Evolutionary conservation across 441 rosid genomes (phyloP).

Genomic region (Capsella rubella): DNA sequence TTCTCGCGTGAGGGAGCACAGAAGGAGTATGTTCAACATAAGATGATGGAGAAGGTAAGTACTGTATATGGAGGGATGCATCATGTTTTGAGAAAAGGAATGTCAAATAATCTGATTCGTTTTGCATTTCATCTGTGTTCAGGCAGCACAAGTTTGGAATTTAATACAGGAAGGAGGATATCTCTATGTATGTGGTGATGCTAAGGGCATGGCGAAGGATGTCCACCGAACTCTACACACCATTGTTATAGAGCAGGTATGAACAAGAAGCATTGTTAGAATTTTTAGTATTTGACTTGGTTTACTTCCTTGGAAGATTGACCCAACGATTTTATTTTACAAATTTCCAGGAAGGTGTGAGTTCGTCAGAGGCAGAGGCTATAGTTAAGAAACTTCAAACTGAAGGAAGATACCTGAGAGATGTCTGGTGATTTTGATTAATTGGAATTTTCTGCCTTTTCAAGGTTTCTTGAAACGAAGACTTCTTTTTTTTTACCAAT

Average conservation of each 20-base stretch:
- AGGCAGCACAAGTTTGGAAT: slow-evolving; percentile 65
- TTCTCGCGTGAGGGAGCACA: slow-evolving; percentile 76
- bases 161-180: slow-evolving; percentile 59
- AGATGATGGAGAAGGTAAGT: slow-evolving; percentile 62
- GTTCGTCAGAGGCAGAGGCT: slow-evolving; percentile 62
- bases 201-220: slow-evolving; percentile 78
- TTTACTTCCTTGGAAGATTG: not conserved
- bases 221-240: slow-evolving; percentile 74
- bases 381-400: slow-evolving; percentile 69
- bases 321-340: not conserved
- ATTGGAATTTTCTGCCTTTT: slow-evolving; percentile 27
- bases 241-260: slow-evolving; percentile 69
- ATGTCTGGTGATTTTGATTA: slow-evolving; percentile 62
- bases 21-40: slow-evolving; percentile 80
- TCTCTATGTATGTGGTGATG: slow-evolving; percentile 76
- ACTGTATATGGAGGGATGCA: not conserved
- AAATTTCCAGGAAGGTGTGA: slow-evolving; percentile 52
- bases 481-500: not conserved
- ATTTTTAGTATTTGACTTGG: slow-evolving; percentile 6
- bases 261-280: not conserved
- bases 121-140: slow-evolving; percentile 23
- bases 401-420: slow-evolving; percentile 75
- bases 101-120: not conserved
- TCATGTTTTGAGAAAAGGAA: slow-evolving; percentile 9
- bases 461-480: slow-evolving; percentile 27